phyloP scores from a whole-genome alignment of 192 early-diverging fungal genomes.

The Entomortierella parvispora region DNA sequence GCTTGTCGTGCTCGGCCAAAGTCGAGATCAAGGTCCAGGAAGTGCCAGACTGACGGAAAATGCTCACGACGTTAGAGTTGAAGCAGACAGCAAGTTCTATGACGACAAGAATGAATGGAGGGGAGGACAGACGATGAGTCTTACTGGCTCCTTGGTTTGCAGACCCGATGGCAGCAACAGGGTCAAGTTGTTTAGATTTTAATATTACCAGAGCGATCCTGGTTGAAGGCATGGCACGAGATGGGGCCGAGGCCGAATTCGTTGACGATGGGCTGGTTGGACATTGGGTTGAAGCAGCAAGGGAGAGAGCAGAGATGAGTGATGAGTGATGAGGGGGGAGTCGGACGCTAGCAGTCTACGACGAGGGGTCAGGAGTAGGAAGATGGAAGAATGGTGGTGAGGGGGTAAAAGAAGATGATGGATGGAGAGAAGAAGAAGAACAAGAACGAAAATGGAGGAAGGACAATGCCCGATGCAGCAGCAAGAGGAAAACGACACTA shows the following conservation, averaged over 20 bases:
- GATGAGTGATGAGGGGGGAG: background rate
- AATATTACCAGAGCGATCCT: slow-evolving; percentile 82
- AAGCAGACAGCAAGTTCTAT: slow-evolving; percentile 92
- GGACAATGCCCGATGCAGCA: background rate
- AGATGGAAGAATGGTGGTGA: slow-evolving; percentile 2
- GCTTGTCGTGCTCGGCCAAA: slow-evolving; percentile 93
- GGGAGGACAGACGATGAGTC: background rate
- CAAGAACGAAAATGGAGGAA: background rate
- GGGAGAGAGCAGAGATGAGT: background rate
- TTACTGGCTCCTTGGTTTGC: background rate
- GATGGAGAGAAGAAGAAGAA: background rate
- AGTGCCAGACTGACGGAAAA: slow-evolving; percentile 74
- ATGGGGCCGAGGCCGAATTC: slow-evolving; percentile 77
- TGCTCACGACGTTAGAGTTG: slow-evolving; percentile 90
- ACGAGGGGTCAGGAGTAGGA: slow-evolving; percentile 8
- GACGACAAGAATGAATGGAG: background rate
- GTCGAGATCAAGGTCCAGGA: slow-evolving; percentile 74
- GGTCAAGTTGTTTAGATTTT: too few relatives aligned
- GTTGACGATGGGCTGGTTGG: slow-evolving; percentile 26
- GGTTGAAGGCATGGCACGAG: slow-evolving; percentile 94
- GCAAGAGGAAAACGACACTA: background rate
- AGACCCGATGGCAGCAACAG: background rate
- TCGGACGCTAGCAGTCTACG: slow-evolving; percentile 56
- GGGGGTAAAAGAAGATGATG: background rate
- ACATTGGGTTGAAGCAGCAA: background rate